Base-by-base conservation (phyloP, 2,329 filamentous ascomycete species). In the Pseudogymnoascus sp. region DNA sequence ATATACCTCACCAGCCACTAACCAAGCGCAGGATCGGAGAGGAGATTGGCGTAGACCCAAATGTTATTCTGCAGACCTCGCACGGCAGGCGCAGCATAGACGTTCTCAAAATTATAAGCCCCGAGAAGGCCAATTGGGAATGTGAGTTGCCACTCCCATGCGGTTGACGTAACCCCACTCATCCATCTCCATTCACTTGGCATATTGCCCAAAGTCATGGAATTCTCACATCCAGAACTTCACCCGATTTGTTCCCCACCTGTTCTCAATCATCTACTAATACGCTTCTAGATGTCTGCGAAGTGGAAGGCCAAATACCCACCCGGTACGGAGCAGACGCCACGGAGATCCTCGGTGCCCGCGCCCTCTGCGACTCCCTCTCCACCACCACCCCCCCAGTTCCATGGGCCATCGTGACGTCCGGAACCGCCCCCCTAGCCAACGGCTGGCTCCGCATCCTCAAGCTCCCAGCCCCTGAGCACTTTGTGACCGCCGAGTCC, bases 61-160 rank as follows among this genome's bases (percentile, higher is more conserved):
- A 87, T 59, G 84, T 88, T 54, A 97, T 99, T 70, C 83, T 97
- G 26, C 83, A 91, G 71, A 96, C 91, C 8, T 96, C 92, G 4
- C 95, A 99, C 76, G 95, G 95, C 66, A 86, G 93, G 65, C 82
- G 95, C 64, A 91, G 87, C 68, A 96, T 97, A 71, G 95, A 99
- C 71, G 86, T 89, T 2, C 81, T 99, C 64, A 84, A 84, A 73
- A 79, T 93, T 29, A 84, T 96, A 64, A 87, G 90, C 66, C 89
- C 91, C 14, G 86, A 90, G 69, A 91, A 91, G 73, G 95, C 95
- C 45, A 97, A 88, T 70, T 93, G 90, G 91, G 91, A 96, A 68
- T 96, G 91, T 96, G 77, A 78, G 90, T 84, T 34, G 34, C 66
- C 26, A 39, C 34, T 40, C 10, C 14, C 21, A 3, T 40, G 14